phyloP scores from a whole-genome alignment of 371 early-diverging fungal species.

The Nematocida ironsii region DNA sequence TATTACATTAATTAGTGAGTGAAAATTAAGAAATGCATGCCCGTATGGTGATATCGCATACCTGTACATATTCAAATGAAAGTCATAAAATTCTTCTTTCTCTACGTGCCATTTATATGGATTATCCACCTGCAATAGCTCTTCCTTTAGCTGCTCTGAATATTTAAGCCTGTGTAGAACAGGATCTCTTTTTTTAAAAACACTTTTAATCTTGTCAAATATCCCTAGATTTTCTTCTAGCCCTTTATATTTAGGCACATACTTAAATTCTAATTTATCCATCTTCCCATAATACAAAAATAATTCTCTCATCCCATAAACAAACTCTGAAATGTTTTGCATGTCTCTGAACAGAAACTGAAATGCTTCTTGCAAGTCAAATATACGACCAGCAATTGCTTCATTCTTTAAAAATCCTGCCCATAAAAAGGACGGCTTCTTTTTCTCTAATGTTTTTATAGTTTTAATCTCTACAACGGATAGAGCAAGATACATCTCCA shows the following conservation, averaged over 20 bases:
- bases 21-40: conserved; percentile 43
- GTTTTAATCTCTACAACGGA: conserved; percentile 15
- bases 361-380: conserved; percentile 41
- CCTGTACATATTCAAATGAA: conserved; percentile 34
- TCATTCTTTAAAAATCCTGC: conserved; percentile 27
- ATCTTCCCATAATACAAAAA: conserved; percentile 28
- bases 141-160: conserved; percentile 12
- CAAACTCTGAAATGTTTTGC: conserved; percentile 50
- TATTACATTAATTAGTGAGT: conserved; percentile 51
- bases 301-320: conserved; percentile 43
- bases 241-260: conserved; percentile 1
- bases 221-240: not conserved
- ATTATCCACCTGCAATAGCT: not conserved
- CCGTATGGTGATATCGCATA: conserved; percentile 54
- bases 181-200: not conserved
- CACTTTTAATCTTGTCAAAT: conserved; percentile 2
- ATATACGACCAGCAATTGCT: conserved; percentile 36
- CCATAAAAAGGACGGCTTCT: not conserved
- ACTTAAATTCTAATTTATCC: conserved; percentile 24
- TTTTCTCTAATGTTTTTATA: not conserved
- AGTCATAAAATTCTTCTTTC: conserved; percentile 23
- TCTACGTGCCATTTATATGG: conserved; percentile 42
- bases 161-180: not conserved
- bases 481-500: conserved; percentile 40
- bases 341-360: conserved; percentile 50